These are phyloP conservation scores for Penicillium sp. DNA, from an alignment of 2,329 filamentous ascomycete genomes.

Conservation along the genomic window DNA sequence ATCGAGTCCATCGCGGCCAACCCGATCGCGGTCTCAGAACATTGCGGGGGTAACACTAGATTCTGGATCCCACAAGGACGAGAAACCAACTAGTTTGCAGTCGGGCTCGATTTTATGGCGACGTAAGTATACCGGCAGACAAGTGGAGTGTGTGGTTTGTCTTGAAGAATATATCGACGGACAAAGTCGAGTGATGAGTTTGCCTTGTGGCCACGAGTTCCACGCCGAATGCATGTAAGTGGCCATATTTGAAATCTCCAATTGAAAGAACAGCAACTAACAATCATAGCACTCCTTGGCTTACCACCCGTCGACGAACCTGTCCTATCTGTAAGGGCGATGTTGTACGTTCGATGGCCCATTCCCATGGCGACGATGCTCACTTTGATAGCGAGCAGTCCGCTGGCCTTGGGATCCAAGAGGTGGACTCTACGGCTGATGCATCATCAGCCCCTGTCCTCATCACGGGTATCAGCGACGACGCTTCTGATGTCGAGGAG, in stretches of 20 bases:
- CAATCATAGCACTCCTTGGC: constrained; percentile 73
- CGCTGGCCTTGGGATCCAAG: constrained; percentile 47
- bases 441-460: constrained; percentile 54
- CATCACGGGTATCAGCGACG: constrained; percentile 39
- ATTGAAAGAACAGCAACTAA: constrained; percentile 19
- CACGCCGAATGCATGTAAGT: constrained; percentile 98
- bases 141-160: constrained; percentile 92
- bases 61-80: constrained; percentile 36
- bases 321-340: constrained; percentile 99
- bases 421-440: constrained; percentile 46
- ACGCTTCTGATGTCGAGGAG: constrained; percentile 46
- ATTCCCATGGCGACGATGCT: constrained; percentile 27
- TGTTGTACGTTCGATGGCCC: constrained; percentile 69
- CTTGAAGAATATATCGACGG: constrained; percentile 95
- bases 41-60: constrained; percentile 31
- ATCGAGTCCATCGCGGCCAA: constrained; percentile 29
- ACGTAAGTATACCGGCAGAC: constrained; percentile 62
- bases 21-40: constrained; percentile 41
- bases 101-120: constrained; percentile 45
- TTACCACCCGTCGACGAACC: constrained; percentile 92
- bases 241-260: neutral
- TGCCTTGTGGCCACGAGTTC: constrained; percentile 97
- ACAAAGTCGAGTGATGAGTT: constrained; percentile 90
- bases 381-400: constrained; percentile 40
- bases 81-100: constrained; percentile 43